Base-by-base conservation (phyloP, 1,284 basidiomycete genomes). In the Mycena citricolor region DNA sequence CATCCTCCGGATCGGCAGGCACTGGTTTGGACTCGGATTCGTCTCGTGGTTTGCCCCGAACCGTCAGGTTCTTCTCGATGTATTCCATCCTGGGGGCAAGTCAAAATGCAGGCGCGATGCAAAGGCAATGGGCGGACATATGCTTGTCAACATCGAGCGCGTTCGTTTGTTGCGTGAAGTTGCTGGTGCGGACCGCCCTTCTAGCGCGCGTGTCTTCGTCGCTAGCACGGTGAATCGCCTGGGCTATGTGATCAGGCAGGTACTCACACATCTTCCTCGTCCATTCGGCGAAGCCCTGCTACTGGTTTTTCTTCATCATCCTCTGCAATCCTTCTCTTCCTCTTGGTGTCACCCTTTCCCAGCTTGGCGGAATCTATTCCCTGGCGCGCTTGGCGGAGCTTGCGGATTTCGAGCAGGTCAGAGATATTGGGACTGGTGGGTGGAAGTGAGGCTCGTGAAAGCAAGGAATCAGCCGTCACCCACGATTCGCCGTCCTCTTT, bases 161-260 rank as follows among this genome's bases (percentile, higher is more conserved):
- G 60, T 97, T 97, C 2, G 94, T 99, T 67, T 98, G 94, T 52
- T 92, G 88, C 0, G 95, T 98, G 62, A 99, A 97, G 68, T 97
- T 97, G 67, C 90, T 94, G 19, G 80, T 75, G 36, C 91, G 77
- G 4, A 97, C 81, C 5, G 83, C 82, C 44, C 85, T 74, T 42
- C 90, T 73, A 21, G 86, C 81, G 51, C 81, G 83, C 4, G 83
- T 79, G 39, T 82, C 79, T 34, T 78, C 74, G 26, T 83, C 77
- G 1, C 78, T 83, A 47, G 45, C 54, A 34, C 29, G 49, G 34
- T 28, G 20, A n/a, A n/a, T n/a, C n/a, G n/a, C 23, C 13, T 34
- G 23, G 36, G 40, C 21, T 41, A 23, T 43, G 24, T 23, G 38
- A 38, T 5, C 24, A 30, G 22, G 20, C 16, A 43, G 31, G 35